phyloP scores from a whole-genome alignment of 352 stramenopile genomes.

The Globisporangium perplexum region DNA sequence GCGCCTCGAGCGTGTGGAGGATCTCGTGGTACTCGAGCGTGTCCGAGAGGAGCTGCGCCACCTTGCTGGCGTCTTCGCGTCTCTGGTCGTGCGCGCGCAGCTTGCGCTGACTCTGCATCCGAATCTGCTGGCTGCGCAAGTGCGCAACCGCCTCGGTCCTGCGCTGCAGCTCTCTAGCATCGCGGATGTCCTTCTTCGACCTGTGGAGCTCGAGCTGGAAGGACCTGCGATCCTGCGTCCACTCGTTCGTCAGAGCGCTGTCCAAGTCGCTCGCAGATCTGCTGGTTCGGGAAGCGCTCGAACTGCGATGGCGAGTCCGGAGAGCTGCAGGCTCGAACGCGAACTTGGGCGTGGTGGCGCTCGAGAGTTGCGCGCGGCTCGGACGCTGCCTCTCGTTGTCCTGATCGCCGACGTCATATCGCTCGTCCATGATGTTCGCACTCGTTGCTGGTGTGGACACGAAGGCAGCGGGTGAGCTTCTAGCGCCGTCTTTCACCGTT shows the following conservation, averaged over 20 bases:
- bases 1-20: conserved; percentile 23
- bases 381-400: too few species aligned
- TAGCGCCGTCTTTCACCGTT: too few species aligned
- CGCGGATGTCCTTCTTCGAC: conserved; percentile 38
- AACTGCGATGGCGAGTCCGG: conserved; percentile 9
- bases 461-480: too few species aligned
- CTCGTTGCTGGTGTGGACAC: too few species aligned
- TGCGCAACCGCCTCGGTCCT: conserved; percentile 32
- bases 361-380: too few species aligned
- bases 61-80: conserved; percentile 17
- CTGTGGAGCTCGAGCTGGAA: conserved; percentile 34
- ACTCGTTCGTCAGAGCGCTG: conserved; percentile 20
- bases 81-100: conserved; percentile 27
- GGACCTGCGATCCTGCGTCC: conserved; percentile 32
- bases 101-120: conserved; percentile 33
- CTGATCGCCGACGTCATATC: too few species aligned
- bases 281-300: background rate
- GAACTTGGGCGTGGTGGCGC: conserved; percentile 4
- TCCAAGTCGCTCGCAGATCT: background rate
- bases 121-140: conserved; percentile 31
- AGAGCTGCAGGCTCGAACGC: conserved; percentile 29
- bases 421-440: too few species aligned
- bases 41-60: conserved; percentile 41
- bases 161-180: conserved; percentile 26
- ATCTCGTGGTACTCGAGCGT: conserved; percentile 57